These are phyloP conservation scores for Brassica carinata DNA, from an alignment of 345 rosid genomes.

Conservation along the genomic window DNA sequence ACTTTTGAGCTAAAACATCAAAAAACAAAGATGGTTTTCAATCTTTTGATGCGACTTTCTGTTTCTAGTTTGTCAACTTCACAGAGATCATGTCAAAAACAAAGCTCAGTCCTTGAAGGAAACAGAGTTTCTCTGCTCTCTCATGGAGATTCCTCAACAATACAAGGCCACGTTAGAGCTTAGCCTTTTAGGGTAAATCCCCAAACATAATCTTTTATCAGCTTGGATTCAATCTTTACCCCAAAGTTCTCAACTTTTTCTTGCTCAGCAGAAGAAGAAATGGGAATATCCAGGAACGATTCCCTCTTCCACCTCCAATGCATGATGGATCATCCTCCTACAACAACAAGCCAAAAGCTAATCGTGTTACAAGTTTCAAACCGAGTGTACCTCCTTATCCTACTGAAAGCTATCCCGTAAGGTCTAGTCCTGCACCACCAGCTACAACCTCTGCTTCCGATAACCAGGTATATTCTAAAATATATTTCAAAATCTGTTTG, in stretches of 20 bases:
- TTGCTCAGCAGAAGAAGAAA: conserved; percentile 47
- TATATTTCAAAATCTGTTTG: not conserved
- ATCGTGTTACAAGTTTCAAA: conserved; percentile 48
- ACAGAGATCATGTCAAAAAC: conserved; percentile 88
- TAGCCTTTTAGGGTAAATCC: conserved; percentile 73
- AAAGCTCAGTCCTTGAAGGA: conserved; percentile 61
- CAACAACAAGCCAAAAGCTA: conserved; percentile 43
- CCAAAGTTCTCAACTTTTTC: conserved; percentile 2
- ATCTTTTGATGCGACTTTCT: conserved; percentile 23
- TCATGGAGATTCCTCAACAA: conserved; percentile 97
- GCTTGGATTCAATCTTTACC: conserved; percentile 3
- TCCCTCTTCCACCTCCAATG: conserved; percentile 80
- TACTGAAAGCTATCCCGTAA: conserved; percentile 41
- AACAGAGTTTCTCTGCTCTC: conserved; percentile 85
- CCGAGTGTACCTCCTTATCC: conserved; percentile 63
- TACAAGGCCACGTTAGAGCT: conserved; percentile 93
- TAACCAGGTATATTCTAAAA: conserved; percentile 54
- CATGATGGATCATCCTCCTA: conserved; percentile 47
- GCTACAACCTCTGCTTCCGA: conserved; percentile 56
- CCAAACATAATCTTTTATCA: conserved; percentile 65
- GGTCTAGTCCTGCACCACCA: conserved; percentile 55
- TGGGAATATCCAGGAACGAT: conserved; percentile 60
- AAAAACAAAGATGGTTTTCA: not conserved
- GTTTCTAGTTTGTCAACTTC: conserved; percentile 85
- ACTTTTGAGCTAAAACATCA: not conserved